A percentile compares a stretch with the other conserved stretches of the same genome.
phyloP scores from a whole-genome alignment of 2,329 filamentous ascomycete species.

The Aureobasidium sp. region DNA sequence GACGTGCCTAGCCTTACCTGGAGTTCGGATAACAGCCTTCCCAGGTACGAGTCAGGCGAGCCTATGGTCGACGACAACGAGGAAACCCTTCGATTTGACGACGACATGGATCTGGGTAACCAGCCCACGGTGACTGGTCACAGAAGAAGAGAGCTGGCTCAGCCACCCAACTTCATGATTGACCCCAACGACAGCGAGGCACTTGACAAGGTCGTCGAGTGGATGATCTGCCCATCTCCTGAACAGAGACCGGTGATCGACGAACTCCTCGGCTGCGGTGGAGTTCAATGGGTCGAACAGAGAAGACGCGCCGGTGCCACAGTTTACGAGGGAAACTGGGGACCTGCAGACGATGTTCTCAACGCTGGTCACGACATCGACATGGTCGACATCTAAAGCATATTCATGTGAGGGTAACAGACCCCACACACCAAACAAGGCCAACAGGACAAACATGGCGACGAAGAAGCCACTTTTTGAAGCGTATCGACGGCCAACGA shows the following conservation, averaged over 20 bases:
- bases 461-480: conserved; percentile 4
- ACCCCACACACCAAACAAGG: conserved; percentile 1
- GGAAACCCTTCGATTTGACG: conserved; percentile 20
- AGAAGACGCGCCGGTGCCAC: conserved; percentile 83
- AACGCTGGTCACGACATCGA: conserved; percentile 48
- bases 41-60: conserved; percentile 68
- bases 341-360: conserved; percentile 62
- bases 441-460: conserved; percentile 10
- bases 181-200: conserved; percentile 64
- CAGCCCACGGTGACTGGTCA: conserved; percentile 16
- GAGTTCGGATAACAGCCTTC: conserved; percentile 62
- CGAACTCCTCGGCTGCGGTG: conserved; percentile 64
- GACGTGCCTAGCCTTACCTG: conserved; percentile 83
- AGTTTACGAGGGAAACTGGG: conserved; percentile 93
- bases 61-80: conserved; percentile 32
- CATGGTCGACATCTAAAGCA: conserved; percentile 50
- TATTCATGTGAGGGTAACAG: conserved; percentile 2
- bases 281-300: conserved; percentile 70
- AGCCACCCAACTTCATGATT: conserved; percentile 85
- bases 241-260: conserved; percentile 64
- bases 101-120: conserved; percentile 24
- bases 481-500: not conserved
- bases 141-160: conserved; percentile 48
- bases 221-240: conserved; percentile 79
- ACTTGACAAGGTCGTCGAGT: conserved; percentile 74